A percentile compares a stretch with the other conserved stretches of the same genome.
phyloP scores from a whole-genome alignment of 2,329 filamentous ascomycete genomes.

The Clarireedia paspali region DNA sequence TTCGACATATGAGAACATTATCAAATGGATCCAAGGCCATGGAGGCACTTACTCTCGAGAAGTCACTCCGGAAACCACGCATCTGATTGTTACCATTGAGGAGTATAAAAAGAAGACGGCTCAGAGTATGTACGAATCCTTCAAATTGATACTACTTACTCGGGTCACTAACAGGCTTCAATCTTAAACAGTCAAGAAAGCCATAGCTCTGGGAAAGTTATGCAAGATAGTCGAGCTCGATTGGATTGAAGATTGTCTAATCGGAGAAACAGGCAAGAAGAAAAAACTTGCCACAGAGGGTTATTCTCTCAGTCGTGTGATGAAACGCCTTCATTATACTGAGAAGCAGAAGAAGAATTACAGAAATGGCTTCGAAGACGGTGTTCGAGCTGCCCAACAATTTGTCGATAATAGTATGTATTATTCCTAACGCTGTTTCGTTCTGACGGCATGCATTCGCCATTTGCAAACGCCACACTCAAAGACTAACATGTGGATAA shows the following conservation, averaged over 20 bases:
- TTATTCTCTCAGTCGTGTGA: conserved; percentile 20
- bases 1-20: conserved; percentile 47
- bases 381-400: conserved; percentile 31
- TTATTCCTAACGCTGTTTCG: neutral
- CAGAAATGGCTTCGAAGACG: conserved; percentile 29
- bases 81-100: conserved; percentile 59
- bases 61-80: conserved; percentile 54
- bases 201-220: conserved; percentile 28
- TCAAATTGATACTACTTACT: neutral
- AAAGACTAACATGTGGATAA: conserved; percentile 5
- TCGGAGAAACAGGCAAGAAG: conserved; percentile 29
- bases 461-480: neutral
- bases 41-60: conserved; percentile 49
- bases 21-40: conserved; percentile 56
- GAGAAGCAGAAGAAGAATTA: conserved; percentile 34
- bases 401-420: conserved; percentile 44
- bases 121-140: conserved; percentile 16
- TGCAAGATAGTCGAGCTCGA: conserved; percentile 39
- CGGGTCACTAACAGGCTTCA: neutral
- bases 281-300: conserved; percentile 2
- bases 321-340: conserved; percentile 23
- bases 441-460: neutral
- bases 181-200: conserved; percentile 32
- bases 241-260: conserved; percentile 37
- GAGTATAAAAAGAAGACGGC: conserved; percentile 42